phyloP scores from a whole-genome alignment of 2,329 filamentous ascomycete species.

The Magnaporthiopsis incrustans region DNA sequence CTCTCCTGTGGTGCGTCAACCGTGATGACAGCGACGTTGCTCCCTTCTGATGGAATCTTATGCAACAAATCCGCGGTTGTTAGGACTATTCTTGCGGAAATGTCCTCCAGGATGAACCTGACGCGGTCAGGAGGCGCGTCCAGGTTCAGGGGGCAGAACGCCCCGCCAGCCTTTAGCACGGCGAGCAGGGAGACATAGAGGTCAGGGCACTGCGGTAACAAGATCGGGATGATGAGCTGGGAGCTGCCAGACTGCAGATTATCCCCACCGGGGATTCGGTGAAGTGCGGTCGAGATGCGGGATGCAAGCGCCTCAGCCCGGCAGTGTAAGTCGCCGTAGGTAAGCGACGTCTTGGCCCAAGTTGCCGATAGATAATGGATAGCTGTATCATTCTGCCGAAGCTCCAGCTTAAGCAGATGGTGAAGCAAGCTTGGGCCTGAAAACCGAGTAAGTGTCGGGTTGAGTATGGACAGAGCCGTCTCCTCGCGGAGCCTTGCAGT shows the following conservation, averaged over 20 bases:
- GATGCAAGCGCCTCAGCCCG: constrained; percentile 48
- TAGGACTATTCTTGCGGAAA: constrained; percentile 60
- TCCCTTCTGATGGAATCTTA: constrained; percentile 26
- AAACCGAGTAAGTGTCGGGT: constrained; percentile 31
- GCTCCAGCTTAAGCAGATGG: constrained; percentile 47
- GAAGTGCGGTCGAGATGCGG: constrained; percentile 28
- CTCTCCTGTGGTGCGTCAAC: constrained; percentile 20
- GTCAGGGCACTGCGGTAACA: constrained; percentile 67
- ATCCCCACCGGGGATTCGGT: not conserved
- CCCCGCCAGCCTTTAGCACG: constrained; percentile 71
- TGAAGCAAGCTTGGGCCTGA: constrained; percentile 40
- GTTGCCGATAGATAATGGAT: constrained; percentile 54
- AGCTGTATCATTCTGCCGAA: constrained; percentile 33
- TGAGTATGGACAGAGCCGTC: constrained; percentile 34
- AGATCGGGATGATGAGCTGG: constrained; percentile 59
- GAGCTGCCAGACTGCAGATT: not conserved
- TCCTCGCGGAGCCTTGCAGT: not conserved
- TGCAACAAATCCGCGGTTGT: constrained; percentile 44
- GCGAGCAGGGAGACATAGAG: constrained; percentile 75
- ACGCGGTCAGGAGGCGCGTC: constrained; percentile 72
- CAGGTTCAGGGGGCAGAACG: constrained; percentile 76
- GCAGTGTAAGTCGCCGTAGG: constrained; percentile 56
- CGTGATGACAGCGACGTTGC: constrained; percentile 25
- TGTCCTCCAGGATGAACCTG: constrained; percentile 72
- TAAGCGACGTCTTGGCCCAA: constrained; percentile 37